A percentile compares a stretch with the other conserved stretches of the same genome.
phyloP scores from a whole-genome alignment of 164 flowering plant species.

The Macadamia tetraphylla region DNA sequence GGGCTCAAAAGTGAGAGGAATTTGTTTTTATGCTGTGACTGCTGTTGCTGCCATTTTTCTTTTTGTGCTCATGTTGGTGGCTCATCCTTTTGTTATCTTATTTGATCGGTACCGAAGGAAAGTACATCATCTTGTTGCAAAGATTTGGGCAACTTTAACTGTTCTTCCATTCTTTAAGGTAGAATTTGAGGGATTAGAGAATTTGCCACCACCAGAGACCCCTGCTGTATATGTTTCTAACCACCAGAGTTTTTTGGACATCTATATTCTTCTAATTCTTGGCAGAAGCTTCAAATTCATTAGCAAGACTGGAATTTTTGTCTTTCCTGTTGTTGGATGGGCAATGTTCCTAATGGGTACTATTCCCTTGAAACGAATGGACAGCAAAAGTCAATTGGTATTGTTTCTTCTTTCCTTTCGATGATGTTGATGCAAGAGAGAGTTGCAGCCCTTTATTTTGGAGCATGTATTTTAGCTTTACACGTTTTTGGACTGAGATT shows the following conservation, averaged over 20 bases:
- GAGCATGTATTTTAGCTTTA: no score
- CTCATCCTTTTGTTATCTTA: constrained; percentile 82
- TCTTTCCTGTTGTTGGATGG: constrained; percentile 87
- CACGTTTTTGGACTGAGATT: neutral
- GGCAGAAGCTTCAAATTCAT: constrained; percentile 91
- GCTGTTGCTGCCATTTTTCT: constrained; percentile 56
- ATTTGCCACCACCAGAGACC: constrained; percentile 64
- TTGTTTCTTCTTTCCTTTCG: constrained; percentile 5
- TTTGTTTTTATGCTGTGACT: constrained; percentile 61
- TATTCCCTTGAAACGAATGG: constrained; percentile 89
- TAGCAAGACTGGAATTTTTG: constrained; percentile 81
- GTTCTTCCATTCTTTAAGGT: constrained; percentile 55
- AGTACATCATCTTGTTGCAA: constrained; percentile 69
- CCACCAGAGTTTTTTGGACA: constrained; percentile 92
- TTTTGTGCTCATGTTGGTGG: constrained; percentile 59
- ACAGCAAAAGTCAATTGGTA: constrained; percentile 92
- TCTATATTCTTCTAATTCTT: constrained; percentile 71
- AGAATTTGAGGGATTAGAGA: constrained; percentile 77
- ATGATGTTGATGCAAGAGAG: neutral
- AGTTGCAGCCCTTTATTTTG: neutral
- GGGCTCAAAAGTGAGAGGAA: constrained; percentile 58
- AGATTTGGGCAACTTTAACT: constrained; percentile 66
- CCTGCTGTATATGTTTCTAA: constrained; percentile 96
- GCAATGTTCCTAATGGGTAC: constrained; percentile 85
- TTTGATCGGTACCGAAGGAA: constrained; percentile 67